Evolutionary conservation across 805 yeast genomes (phyloP).

Genomic region (Ogataea naganishii): DNA sequence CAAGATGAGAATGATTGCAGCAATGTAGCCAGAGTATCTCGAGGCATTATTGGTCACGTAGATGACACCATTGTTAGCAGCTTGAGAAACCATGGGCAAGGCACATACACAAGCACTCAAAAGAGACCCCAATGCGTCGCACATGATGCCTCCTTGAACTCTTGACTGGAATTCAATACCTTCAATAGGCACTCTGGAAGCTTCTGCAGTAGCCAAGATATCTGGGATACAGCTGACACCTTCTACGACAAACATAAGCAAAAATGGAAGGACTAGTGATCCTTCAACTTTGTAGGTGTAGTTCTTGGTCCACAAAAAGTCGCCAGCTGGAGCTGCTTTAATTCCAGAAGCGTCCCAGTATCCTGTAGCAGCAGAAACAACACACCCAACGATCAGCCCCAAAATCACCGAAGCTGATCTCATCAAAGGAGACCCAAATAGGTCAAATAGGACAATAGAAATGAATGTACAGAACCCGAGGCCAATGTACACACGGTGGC

Average conservation of each 20-base stretch:
- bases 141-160: conserved; percentile 75
- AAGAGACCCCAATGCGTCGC: conserved; percentile 68
- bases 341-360: conserved; percentile 53
- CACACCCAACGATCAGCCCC: conserved; percentile 72
- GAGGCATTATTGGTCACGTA: conserved; percentile 78
- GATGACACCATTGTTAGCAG: conserved; percentile 84
- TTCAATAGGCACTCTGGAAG: conserved; percentile 63
- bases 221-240: conserved; percentile 85
- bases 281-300: conserved; percentile 63
- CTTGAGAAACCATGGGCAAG: conserved; percentile 75
- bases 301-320: conserved; percentile 75
- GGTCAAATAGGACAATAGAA: conserved; percentile 59
- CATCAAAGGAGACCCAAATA: conserved; percentile 79
- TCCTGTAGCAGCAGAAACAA: conserved; percentile 79
- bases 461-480: conserved; percentile 66
- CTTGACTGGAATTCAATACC: conserved; percentile 69
- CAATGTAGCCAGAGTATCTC: conserved; percentile 33
- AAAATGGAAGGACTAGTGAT: conserved; percentile 65
- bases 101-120: conserved; percentile 64
- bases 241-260: conserved; percentile 62
- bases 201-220: conserved; percentile 82
- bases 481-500: conserved; percentile 69
- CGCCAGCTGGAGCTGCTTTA: conserved; percentile 60
- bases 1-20: conserved; percentile 56
- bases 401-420: conserved; percentile 74